A percentile compares a stretch with the other conserved stretches of the same genome.
These are phyloP conservation scores for Perilla frutescens DNA, from an alignment of 257 asterid species.

Conservation along the genomic window DNA sequence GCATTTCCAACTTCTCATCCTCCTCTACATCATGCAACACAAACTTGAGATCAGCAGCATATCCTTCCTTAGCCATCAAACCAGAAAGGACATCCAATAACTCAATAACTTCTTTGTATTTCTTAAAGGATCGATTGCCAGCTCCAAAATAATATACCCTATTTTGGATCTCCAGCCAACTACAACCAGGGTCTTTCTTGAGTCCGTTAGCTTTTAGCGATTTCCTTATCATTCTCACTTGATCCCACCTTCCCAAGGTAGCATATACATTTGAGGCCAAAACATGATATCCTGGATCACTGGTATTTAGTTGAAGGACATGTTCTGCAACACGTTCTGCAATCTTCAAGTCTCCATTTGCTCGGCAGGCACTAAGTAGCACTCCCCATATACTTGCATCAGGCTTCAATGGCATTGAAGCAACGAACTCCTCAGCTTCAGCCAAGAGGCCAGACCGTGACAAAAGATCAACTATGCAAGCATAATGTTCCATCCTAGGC, in stretches of 20 bases:
- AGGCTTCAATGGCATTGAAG: constrained; percentile 74
- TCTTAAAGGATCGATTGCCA: constrained; percentile 52
- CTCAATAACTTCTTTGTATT: constrained; percentile 47
- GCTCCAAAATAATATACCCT: constrained; percentile 54
- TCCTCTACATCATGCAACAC: constrained; percentile 62
- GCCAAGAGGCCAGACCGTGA: constrained; percentile 71
- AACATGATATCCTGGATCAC: constrained; percentile 73
- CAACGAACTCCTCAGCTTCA: constrained; percentile 79
- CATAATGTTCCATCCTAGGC: constrained; percentile 84
- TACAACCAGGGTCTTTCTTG: constrained; percentile 72
- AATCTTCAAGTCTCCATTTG: constrained; percentile 55
- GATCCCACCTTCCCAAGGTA: constrained; percentile 71
- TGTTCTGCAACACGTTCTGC: constrained; percentile 60
- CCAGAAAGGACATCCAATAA: constrained; percentile 47
- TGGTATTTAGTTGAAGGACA: constrained; percentile 51
- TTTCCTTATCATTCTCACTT: constrained; percentile 59
- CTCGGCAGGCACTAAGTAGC: constrained; percentile 77
- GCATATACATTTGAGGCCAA: constrained; percentile 83
- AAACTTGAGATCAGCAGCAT: constrained; percentile 54
- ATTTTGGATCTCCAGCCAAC: constrained; percentile 74
- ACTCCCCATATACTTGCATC: constrained; percentile 89
- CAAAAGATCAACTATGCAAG: constrained; percentile 81
- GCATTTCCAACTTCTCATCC: constrained; percentile 58
- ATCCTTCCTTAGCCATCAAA: constrained; percentile 68
- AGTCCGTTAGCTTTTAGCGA: constrained; percentile 60